Evolutionary conservation across 495 filamentous ascomycete genomes (phyloP), one percentile per base, ranked within the genome.

Genomic region (Podospora conica): DNA sequence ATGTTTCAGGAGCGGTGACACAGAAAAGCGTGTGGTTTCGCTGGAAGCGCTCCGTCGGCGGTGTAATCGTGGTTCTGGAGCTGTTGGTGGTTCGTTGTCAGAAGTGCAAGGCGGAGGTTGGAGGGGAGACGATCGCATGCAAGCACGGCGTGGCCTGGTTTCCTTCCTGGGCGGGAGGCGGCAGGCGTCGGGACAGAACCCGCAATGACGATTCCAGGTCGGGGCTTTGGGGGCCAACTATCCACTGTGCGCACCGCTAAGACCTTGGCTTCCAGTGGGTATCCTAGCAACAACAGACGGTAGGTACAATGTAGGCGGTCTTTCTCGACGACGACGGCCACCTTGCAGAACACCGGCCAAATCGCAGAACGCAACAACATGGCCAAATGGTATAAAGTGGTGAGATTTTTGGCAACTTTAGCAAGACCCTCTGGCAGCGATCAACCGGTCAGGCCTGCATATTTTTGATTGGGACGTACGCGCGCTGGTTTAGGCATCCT

Each of bases 401-500:
- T 48, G 15, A 56, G 55, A 22, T 22, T 56, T 56, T 56, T 15
- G 21, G 55, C 21, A 56, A 12, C 55, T 59, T 58, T 22, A 9
- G 53, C 24, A 28, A n/a, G n/a, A 33, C 21, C 20, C 57, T 33
- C 6, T 31, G n/a, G 24, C 21, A 24, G 9, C 9, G 28, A 40
- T 12, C 11, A 31, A 55, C 23, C 53, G 3, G 54, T 56, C 54
- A 58, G 62, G 55, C 55, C 31, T 27, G 33, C 54, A 25, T 64
- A 27, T 33, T 58, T 58, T 64, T 57, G 54, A 58, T 64, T 64
- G 62, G 62, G 62, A 24, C 55, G 20, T 64, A 64, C 53, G 57
- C 22, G 22, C 61, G 61, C 54, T 58, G 61, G 61, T 64, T 64
- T 64, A 64, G 62, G 62, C 62, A 54, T 57, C 27, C 25, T 5